Conservation (phyloP, 345 rosid genomes). For the Euclidium syriacum region DNA sequence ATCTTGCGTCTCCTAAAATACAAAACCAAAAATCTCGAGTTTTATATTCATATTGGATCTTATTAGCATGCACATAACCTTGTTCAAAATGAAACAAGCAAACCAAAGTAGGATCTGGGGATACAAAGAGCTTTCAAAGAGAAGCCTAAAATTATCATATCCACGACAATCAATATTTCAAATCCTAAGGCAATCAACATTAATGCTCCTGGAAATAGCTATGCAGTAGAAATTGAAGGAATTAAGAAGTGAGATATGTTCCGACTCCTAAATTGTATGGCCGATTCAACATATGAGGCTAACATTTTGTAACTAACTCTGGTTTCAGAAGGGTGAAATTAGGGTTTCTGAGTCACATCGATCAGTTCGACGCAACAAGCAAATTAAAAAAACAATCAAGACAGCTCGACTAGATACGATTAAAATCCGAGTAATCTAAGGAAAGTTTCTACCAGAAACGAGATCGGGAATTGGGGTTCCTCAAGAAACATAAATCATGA, state of each 20-base stretch:
- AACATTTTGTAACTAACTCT: no score
- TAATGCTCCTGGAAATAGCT: not conserved
- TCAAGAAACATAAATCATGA: not conserved
- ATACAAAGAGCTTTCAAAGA: no score
- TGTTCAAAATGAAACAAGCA: not conserved
- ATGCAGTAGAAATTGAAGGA: not conserved
- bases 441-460: not conserved
- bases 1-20: not conserved
- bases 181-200: not conserved
- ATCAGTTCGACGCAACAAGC: not conserved
- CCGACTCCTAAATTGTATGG: not conserved
- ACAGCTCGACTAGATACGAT: not conserved
- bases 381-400: not conserved
- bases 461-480: not conserved
- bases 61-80: not conserved
- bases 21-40: not conserved
- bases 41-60: not conserved
- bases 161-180: not conserved
- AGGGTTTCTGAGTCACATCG: no score
- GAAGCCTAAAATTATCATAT: not conserved
- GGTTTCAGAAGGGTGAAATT: not conserved
- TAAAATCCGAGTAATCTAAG: not conserved
- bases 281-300: not conserved
- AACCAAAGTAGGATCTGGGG: not conserved
- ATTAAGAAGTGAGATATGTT: not conserved